Base-by-base conservation (phyloP, 2,329 filamentous ascomycete species). In the Chaetomium globosum region DNA sequence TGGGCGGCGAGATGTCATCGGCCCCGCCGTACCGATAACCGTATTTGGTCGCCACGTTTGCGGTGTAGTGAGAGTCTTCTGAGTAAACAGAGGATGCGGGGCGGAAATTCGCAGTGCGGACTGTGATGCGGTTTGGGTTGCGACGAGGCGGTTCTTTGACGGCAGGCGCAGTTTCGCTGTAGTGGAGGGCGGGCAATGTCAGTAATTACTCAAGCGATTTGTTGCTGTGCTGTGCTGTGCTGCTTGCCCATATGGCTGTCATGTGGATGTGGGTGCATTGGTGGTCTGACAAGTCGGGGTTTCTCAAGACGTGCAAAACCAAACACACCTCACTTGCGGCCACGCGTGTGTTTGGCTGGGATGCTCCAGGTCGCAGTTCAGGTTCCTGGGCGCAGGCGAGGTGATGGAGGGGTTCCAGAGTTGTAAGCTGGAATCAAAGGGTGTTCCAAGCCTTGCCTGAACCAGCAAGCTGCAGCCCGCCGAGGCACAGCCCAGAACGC, bases 81-180 rank as follows among this genome's bases (percentile, higher is more conserved):
- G 87, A 86, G 74, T 90, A 89, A 55, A 87, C 70, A 19, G 88
- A 89, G 36, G 87, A 89, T 7, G 79, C 70, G n/a, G 83, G 82
- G 49, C 83, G 82, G 67, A 77, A 78, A 61, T 72, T 74, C 39
- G 77, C 75, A 65, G 70, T 71, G 65, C 72, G 75, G 68, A 71
- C 70, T 59, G 67, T 71, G 66, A 73, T 74, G 65, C 69, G 76
- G 63, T 71, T 75, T 66, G 77, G 74, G 61, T 78, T 79, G 72
- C 75, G 75, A 28, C 75, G 74, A 48, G 79, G 75, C 39, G 75
- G 76, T 30, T 75, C 68, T 65, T 73, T 73, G 33, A 73, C 72
- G 10, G 76, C 69, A 60, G 76, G 73, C 33, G 73, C 71, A 16
- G 68, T 72, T 65, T 75, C 72, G 61, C 75, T 77, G 68, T 66